Conservation (phyloP, 108 stramenopile genomes). For the Fragilaria crotonensis region DNA sequence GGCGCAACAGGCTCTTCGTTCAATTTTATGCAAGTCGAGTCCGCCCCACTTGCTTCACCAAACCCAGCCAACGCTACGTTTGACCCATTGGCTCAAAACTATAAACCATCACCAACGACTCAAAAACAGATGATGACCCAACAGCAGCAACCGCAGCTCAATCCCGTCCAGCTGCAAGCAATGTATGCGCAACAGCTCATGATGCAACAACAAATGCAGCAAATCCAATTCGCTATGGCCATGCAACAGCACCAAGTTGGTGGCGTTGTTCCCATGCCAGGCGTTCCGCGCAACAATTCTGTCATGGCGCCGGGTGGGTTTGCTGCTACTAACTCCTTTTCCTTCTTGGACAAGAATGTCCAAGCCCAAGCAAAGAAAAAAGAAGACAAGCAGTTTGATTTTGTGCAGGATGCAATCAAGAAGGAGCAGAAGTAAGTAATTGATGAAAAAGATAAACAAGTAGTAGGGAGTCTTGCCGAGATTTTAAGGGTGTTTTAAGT, state of each 20-base stretch:
- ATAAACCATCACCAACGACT: conserved; percentile 18
- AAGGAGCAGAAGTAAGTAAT: conserved; percentile 30
- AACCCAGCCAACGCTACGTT: conserved; percentile 19
- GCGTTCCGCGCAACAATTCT: conserved; percentile 9
- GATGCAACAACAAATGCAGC: conserved; percentile 55
- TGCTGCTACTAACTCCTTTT: conserved; percentile 36
- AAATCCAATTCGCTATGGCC: no score
- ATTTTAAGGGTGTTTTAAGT: no score
- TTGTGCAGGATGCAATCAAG: conserved; percentile 83
- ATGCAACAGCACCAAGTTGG: conserved; percentile 82
- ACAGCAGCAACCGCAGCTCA: no score
- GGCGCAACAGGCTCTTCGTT: conserved; percentile 37
- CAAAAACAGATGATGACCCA: conserved; percentile 32
- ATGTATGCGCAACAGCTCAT: conserved; percentile 74
- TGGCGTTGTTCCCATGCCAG: conserved; percentile 4
- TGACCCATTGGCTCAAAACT: conserved; percentile 49
- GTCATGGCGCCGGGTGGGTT: conserved; percentile 14
- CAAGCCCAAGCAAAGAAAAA: conserved; percentile 30
- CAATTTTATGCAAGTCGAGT: conserved; percentile 9
- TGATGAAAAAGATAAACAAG: no score
- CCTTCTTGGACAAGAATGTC: conserved; percentile 59
- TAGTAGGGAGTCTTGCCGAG: no score
- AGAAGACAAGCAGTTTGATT: conserved; percentile 74
- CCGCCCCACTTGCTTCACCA: conserved; percentile 4
- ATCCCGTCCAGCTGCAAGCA: conserved; percentile 72